A percentile compares a stretch with the other conserved stretches of the same genome.
Conservation (phyloP, 129 eudicot genomes). For the Deinandra increscens region DNA sequence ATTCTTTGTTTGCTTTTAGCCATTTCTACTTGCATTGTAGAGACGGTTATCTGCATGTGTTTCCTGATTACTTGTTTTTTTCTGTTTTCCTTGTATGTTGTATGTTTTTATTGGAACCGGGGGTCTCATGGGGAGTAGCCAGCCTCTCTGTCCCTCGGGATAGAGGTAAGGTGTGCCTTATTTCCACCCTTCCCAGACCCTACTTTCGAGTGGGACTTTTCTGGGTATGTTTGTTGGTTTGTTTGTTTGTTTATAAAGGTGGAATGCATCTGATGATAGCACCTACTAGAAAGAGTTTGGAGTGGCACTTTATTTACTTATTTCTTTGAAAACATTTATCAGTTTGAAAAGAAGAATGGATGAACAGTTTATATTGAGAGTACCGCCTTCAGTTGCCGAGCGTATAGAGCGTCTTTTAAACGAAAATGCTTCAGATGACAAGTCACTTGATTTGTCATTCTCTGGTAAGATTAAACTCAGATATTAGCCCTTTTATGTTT, state of each 20-base stretch:
- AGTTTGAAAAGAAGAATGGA: conserved; percentile 50
- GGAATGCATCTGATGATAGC: not conserved
- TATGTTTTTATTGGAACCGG: too few relatives aligned
- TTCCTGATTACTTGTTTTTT: too few relatives aligned
- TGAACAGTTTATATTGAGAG: conserved; percentile 85
- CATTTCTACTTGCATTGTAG: too few relatives aligned
- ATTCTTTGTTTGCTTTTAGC: too few relatives aligned
- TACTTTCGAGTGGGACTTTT: too few relatives aligned
- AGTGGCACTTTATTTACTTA: not conserved
- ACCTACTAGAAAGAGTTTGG: not conserved
- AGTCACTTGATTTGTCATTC: conserved; percentile 67
- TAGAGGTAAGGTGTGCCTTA: too few relatives aligned
- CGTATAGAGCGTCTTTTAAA: conserved; percentile 62
- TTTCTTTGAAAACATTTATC: conserved; percentile 2
- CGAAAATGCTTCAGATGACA: conserved; percentile 62
- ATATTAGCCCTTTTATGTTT: not conserved
- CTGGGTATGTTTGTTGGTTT: too few relatives aligned
- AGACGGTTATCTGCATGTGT: too few relatives aligned
- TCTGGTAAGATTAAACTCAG: conserved; percentile 42
- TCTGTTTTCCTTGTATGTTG: too few relatives aligned
- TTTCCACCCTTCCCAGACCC: too few relatives aligned
- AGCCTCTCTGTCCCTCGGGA: too few relatives aligned
- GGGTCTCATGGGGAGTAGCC: too few relatives aligned
- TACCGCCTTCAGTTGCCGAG: conserved; percentile 86
- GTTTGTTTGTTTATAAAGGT: not conserved